Base-by-base conservation (phyloP, 257 asterid genomes). In the Solanum neorickii region DNA sequence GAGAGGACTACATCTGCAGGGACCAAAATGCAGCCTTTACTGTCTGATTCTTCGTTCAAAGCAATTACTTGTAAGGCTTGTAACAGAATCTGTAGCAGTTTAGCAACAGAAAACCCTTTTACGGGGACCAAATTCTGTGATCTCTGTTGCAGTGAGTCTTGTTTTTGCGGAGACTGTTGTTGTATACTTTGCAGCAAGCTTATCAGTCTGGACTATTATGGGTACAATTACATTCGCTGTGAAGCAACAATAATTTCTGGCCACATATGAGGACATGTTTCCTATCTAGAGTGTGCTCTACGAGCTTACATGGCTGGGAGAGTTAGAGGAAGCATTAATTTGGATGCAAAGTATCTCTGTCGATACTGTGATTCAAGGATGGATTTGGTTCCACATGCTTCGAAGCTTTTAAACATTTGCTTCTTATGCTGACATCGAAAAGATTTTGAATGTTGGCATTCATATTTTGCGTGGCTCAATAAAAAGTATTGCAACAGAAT, bases 281-380 rank as follows among this genome's bases (percentile, higher is more conserved):
- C 95, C 88, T 98, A 96, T 80, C 87, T 94, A n/a, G 91, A 92
- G 29, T 96, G 98, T 88, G 98, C 94, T 85, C 88, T 95, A 18
- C 92, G 97, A 59, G 96, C 98, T 88, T 92, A 90, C 89, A 86
- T 95, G 94, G 95, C 98, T 42, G 98, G 99, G 85, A 94, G 95
- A 27, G 95, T 94, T 9, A 94, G 95, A 83, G 98, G 98, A 86
- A 90, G 90, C 88, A 94, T 95, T 20, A 91, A 93, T 84, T 86
- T 96, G 90, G 98, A 96, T 90, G 94, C 96, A 5, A 96, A 96
- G 91, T 95, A 95, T 77, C 92, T 93, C 88, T 96, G 98, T 37
- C 94, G 98, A 33, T 93, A 96, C 16, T 96, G 99, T 92, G 98
- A 95, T 90, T 92, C 96, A 6, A 95, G 88, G 89, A 88, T 93